Evolutionary conservation across 805 yeast species (phyloP).

Genomic region (Saccharomycopsis amapae): DNA sequence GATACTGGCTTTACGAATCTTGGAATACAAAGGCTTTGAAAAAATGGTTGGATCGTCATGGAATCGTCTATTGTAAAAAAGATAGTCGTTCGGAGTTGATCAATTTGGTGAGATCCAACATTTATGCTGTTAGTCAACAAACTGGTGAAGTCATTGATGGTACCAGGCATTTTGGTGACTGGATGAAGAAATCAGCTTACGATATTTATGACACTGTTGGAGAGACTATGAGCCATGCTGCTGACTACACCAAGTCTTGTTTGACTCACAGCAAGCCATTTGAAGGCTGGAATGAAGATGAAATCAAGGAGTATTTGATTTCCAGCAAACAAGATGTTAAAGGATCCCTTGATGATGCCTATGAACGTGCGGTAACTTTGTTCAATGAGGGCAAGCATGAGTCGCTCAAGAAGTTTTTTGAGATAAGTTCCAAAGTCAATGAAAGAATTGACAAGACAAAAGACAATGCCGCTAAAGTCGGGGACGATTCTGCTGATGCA

Average conservation of each 20-base stretch:
- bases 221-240: no score
- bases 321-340: slow-evolving; percentile 1
- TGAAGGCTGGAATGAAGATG: slow-evolving; percentile 5
- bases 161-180: no score
- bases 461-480: background rate
- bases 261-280: no score
- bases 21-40: slow-evolving; percentile 48
- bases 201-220: background rate
- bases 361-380: slow-evolving; percentile 19
- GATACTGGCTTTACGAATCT: slow-evolving; percentile 43
- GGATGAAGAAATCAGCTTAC: background rate
- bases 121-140: slow-evolving; percentile 41
- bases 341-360: slow-evolving; percentile 28
- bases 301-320: slow-evolving; percentile 3
- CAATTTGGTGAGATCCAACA: slow-evolving; percentile 37
- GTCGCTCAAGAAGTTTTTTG: slow-evolving; percentile 1
- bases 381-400: slow-evolving; percentile 3
- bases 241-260: no score
- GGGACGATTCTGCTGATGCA: background rate
- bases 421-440: background rate
- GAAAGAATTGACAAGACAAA: background rate
- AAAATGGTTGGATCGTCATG: slow-evolving; percentile 42
- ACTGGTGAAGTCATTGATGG: background rate
- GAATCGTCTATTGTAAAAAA: slow-evolving; percentile 31
- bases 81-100: slow-evolving; percentile 40